These are phyloP conservation scores for Spencermartinsiella ligniputridi DNA, from an alignment of 1,139 yeast genomes.

Conservation along the genomic window DNA sequence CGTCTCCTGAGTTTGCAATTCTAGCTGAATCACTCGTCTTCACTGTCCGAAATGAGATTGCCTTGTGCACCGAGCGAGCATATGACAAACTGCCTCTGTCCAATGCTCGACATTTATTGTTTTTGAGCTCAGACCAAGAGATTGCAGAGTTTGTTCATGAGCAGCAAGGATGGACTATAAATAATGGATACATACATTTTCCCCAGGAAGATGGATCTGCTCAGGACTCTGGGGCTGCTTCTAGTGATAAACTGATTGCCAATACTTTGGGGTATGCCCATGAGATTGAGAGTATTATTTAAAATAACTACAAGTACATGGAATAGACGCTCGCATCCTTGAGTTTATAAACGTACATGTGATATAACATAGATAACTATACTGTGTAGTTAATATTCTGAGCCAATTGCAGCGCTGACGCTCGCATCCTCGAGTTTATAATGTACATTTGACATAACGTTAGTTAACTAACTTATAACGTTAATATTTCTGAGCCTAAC, in stretches of 20 bases:
- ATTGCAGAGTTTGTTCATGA: conserved; percentile 57
- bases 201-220: conserved; percentile 30
- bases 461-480: too few relatives aligned
- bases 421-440: too few relatives aligned
- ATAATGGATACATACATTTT: conserved; percentile 59
- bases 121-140: conserved; percentile 64
- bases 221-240: conserved; percentile 34
- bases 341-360: too few relatives aligned
- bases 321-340: too few relatives aligned
- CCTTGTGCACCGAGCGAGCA: conserved; percentile 78
- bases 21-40: conserved; percentile 51
- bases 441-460: too few relatives aligned
- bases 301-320: too few relatives aligned
- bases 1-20: conserved; percentile 42
- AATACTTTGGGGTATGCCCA: conserved; percentile 75
- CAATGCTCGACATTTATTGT: conserved; percentile 77
- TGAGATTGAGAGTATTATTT: conserved; percentile 82
- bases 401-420: too few relatives aligned
- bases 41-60: conserved; percentile 82
- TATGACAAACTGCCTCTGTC: conserved; percentile 72
- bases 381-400: too few relatives aligned
- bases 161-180: conserved; percentile 57
- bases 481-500: too few relatives aligned
- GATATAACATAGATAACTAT: too few relatives aligned
- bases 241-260: conserved; percentile 45